These are phyloP conservation scores for Isatis tinctoria DNA, from an alignment of 345 rosid genomes.

Conservation along the genomic window DNA sequence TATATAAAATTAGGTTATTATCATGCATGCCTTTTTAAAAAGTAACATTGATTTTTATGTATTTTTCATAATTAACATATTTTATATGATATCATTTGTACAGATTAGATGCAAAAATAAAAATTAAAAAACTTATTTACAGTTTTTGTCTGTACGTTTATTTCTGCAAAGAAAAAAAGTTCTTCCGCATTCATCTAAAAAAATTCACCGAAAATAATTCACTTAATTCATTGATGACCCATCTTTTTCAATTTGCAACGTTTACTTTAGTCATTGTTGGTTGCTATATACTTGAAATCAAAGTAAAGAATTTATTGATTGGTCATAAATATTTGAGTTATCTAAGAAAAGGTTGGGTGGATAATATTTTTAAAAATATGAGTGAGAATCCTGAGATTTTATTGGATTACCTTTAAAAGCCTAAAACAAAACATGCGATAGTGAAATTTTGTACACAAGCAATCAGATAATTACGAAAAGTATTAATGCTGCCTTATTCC, in stretches of 20 bases:
- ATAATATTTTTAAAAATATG: not conserved
- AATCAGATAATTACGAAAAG: slow-evolving; percentile 1
- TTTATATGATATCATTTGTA: not conserved
- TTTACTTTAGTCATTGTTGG: not conserved
- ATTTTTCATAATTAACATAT: not conserved
- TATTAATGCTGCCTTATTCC: not conserved
- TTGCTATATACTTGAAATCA: not conserved
- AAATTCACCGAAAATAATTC: not conserved
- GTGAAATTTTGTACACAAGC: slow-evolving; percentile 26
- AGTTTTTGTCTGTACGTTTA: not conserved
- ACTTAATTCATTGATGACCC: not conserved
- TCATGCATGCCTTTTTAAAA: not conserved
- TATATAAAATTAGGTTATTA: not conserved
- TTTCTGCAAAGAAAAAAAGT: not conserved
- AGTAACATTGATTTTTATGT: not conserved
- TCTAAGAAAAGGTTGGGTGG: slow-evolving; percentile 3
- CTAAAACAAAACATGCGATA: slow-evolving; percentile 9
- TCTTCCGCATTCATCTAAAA: not conserved
- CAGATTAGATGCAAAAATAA: not conserved
- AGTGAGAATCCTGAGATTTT: not conserved
- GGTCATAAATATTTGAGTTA: slow-evolving; percentile 17
- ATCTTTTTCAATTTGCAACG: not conserved
- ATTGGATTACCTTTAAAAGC: not conserved
- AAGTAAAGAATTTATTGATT: not conserved
- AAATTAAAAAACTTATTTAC: not conserved